Evolutionary conservation across 1,284 basidiomycete species (phyloP).

Genomic region (Boletus austroedulis): DNA sequence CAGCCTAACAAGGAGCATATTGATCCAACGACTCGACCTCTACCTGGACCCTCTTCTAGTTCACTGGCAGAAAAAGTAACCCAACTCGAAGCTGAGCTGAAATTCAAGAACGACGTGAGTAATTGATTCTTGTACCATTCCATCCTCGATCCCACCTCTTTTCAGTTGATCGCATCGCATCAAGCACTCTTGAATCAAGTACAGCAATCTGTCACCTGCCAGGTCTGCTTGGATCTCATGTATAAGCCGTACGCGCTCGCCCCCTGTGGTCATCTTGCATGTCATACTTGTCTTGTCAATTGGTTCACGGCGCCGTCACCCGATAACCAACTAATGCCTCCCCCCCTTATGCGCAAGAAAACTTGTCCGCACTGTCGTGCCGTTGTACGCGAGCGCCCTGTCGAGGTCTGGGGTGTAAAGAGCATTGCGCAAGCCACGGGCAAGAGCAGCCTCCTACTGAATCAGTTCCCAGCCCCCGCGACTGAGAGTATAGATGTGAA

Average conservation of each 20-base stretch:
- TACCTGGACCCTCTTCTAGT: slow-evolving; percentile 7
- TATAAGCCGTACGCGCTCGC: slow-evolving; percentile 66
- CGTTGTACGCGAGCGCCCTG: slow-evolving; percentile 55
- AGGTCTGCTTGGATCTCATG: slow-evolving; percentile 71
- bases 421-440: slow-evolving; percentile 54
- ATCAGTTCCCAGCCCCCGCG: slow-evolving; percentile 13
- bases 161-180: slow-evolving; percentile 48
- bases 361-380: slow-evolving; percentile 75
- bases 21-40: not conserved
- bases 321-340: slow-evolving; percentile 22
- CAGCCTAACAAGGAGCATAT: slow-evolving; percentile 5
- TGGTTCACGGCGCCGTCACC: slow-evolving; percentile 61
- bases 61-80: slow-evolving; percentile 37
- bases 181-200: slow-evolving; percentile 48
- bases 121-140: not conserved
- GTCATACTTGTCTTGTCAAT: slow-evolving; percentile 63
- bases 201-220: slow-evolving; percentile 64
- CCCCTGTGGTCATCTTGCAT: slow-evolving; percentile 73
- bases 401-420: slow-evolving; percentile 71
- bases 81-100: slow-evolving; percentile 43
- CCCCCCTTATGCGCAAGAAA: slow-evolving; percentile 47
- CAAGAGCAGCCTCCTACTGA: slow-evolving; percentile 51
- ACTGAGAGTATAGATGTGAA: slow-evolving; percentile 18
- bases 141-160: not conserved
- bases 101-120: slow-evolving; percentile 42